Evolutionary conservation across 1,139 yeast species (phyloP), one percentile per base, ranked within the genome.

Genomic region (Scheffersomyces quercinus): DNA sequence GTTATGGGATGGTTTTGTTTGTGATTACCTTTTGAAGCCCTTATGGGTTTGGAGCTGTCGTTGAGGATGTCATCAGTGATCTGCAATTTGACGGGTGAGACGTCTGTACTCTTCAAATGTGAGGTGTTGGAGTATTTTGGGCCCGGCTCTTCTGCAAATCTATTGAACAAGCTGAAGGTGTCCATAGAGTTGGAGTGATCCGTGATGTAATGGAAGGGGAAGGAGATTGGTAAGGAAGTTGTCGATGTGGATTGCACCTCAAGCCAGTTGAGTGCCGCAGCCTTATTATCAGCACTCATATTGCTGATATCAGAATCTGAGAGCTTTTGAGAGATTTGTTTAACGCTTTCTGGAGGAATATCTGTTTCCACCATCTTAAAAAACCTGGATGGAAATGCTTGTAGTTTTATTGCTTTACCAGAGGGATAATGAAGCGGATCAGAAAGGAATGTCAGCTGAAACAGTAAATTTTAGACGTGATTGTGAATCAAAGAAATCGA

Each of bases 161-260:
- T 45, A 37, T 55, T 50, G 24, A 69, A 51, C 40, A 70, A 45
- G 42, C 62, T 55, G 42, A 67, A 61, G 0, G 75, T 68, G 45
- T 68, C 73, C 40, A 67, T 53, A 15, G 70, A 64, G 46, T 60
- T 58, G 41, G 53, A 50, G 34, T 58, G 51, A 42, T 60, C 62
- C 36, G 64, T 59, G 13, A 64, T 50, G 46, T 66, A 64, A 43
- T 62, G 65, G 48, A 66, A 66, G 1, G 75, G 75, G 40, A 66
- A 60, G 2, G 73, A 68, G 7, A 64, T 56, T 1, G 68, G 70
- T 3, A 65, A 41, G 3, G 70, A 66, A 10, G 65, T 56, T 16
- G 65, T 55, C 2, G 73, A 67, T 4, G 60, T 54, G 8, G 70
- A 56, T 51, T 64, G 68, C n/a, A 66, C 64, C 46, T 67, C 72